Conservation (phyloP, 179 eudicot genomes). For the Beta macrorhiza region DNA sequence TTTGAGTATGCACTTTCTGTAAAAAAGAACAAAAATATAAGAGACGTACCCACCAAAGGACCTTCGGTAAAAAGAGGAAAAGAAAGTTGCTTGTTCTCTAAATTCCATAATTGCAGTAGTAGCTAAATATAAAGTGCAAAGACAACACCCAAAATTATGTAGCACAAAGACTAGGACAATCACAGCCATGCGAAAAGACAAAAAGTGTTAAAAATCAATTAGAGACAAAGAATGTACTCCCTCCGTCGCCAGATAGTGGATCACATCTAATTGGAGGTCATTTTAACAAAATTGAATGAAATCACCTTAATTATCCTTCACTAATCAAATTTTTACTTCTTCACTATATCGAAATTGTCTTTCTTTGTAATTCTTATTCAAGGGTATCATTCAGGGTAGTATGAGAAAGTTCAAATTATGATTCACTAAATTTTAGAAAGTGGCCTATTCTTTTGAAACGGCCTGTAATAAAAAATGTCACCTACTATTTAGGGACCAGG, state of each 20-base stretch:
- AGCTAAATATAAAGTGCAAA: too few species aligned
- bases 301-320: not conserved
- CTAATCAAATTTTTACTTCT: not conserved
- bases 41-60: not conserved
- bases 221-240: not conserved
- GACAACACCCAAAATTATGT: not conserved
- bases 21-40: constrained; percentile 5
- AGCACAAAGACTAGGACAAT: not conserved
- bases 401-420: not conserved
- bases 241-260: not conserved
- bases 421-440: not conserved
- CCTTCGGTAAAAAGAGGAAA: not conserved
- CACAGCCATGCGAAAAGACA: not conserved
- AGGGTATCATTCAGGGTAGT: not conserved
- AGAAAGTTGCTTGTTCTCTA: too few species aligned
- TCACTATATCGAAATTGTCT: too few species aligned
- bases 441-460: not conserved
- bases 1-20: constrained; percentile 84
- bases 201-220: not conserved
- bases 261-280: not conserved
- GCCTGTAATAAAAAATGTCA: not conserved
- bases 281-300: not conserved
- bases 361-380: not conserved
- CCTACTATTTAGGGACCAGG: not conserved
- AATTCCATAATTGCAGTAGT: not conserved